phyloP scores from a whole-genome alignment of 1,284 basidiomycete species.

The Pyrrhoderma lamaoense region DNA sequence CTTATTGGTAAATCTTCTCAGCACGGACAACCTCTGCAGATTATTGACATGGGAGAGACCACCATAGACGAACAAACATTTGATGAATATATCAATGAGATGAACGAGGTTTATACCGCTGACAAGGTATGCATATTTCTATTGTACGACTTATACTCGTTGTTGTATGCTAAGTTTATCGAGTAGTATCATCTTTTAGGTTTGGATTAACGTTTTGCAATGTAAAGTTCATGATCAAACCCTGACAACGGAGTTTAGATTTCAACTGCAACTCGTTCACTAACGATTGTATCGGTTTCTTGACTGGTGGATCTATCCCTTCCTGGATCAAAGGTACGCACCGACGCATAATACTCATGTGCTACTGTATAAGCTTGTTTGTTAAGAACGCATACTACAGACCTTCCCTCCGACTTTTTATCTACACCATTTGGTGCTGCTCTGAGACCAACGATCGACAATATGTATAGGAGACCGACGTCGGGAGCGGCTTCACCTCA shows the following conservation, averaged over 20 bases:
- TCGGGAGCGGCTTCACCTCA: conserved; percentile 35
- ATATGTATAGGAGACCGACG: conserved; percentile 63
- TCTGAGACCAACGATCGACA: conserved; percentile 81
- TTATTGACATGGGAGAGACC: conserved; percentile 79
- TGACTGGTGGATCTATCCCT: conserved; percentile 76
- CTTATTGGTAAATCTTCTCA: conserved; percentile 29
- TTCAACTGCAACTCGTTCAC: conserved; percentile 92
- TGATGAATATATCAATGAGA: conserved; percentile 69
- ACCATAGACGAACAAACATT: conserved; percentile 79
- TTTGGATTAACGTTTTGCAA: conserved; percentile 24
- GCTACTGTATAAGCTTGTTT: conserved; percentile 1
- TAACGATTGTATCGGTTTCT: conserved; percentile 77
- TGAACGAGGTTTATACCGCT: conserved; percentile 76
- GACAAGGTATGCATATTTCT: conserved; percentile 54
- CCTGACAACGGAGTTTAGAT: conserved; percentile 34
- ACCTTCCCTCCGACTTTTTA: conserved; percentile 83
- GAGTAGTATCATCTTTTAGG: conserved; percentile 82
- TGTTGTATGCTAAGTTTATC: not conserved
- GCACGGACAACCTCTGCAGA: conserved; percentile 73
- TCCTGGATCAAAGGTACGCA: conserved; percentile 62
- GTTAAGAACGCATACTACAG: no score
- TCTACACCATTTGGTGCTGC: conserved; percentile 87
- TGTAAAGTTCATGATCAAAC: not conserved
- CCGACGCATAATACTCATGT: not conserved
- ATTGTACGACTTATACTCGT: not conserved